Base-by-base conservation (phyloP, 169 alveolate species). In the Eimeria falciformis region DNA sequence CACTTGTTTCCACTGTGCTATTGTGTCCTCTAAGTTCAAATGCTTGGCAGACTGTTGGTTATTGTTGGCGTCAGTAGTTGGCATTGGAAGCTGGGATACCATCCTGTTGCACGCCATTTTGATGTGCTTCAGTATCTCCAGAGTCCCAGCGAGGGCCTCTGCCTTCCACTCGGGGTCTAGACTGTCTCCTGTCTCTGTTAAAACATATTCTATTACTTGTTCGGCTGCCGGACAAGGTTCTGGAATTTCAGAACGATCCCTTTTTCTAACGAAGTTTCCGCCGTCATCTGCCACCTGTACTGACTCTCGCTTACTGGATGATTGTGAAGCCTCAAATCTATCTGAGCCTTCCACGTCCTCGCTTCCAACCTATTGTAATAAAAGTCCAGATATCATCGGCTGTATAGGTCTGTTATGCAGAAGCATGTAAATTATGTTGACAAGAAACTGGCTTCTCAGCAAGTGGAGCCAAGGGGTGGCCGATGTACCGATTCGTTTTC, bases 41-140 rank as follows among this genome's bases (percentile, higher is more conserved):
- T 0, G 23, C 12, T 79, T 85, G n/a, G 62, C 25, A 62, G 14
- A 45, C n/a, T 40, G 18, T 53, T 79, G 71, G 37, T 62, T 69
- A 29, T 40, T 69, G 46, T 66, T 25, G 4, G 79, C 29, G n/a
- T 62, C 82, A 5, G 65, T 33, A 40, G n/a, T 14, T 0, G 79
- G 69, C 68, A 58, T 65, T 84, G 91, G 91, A 11, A 65, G 91
- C 21, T 66, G 82, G 6, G 56, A 37, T 25, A 82, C 79, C 58
- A 66, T 40, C 27, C 79, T 71, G 33, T 21, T 66, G 7, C 83
- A 84, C 17, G 82, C 91, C 37, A 50, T 33, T 47, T 65, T 45
- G 1, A 68, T 71, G 27, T 84, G 82, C 83, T 6, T 23, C 7
- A 58, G 68, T n/a, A 62, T 43, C 82, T 84, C 79, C 83, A 25